A percentile compares a stretch with the other conserved stretches of the same genome.
Evolutionary conservation across 2,329 filamentous ascomycete species (phyloP).

Genomic region (Ophiocordyceps robertsii): DNA sequence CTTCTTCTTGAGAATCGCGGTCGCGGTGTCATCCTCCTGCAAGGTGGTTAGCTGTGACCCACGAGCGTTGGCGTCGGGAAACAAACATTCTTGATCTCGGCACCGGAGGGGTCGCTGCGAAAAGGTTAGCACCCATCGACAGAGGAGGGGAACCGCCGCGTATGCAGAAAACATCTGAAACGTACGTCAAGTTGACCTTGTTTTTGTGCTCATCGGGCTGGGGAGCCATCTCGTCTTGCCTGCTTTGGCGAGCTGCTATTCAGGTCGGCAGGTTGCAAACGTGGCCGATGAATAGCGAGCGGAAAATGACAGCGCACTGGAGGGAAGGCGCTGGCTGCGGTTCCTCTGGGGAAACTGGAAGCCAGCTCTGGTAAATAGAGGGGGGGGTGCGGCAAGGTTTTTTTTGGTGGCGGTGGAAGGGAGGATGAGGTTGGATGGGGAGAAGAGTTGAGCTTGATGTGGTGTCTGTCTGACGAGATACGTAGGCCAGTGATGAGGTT

Average conservation of each 20-base stretch:
- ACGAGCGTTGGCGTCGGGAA: slow-evolving; percentile 4
- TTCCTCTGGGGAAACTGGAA: background rate
- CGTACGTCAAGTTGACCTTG: slow-evolving; percentile 75
- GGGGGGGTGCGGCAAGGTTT: slow-evolving; percentile 3
- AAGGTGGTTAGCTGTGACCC: slow-evolving; percentile 14
- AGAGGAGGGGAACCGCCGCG: background rate
- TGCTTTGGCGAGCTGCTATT: slow-evolving; percentile 15
- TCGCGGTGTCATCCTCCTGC: slow-evolving; percentile 81
- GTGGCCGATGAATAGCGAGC: slow-evolving; percentile 4
- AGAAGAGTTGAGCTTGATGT: slow-evolving; percentile 3
- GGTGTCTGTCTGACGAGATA: background rate
- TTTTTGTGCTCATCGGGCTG: slow-evolving; percentile 59
- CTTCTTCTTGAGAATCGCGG: slow-evolving; percentile 99
- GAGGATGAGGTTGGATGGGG: slow-evolving; percentile 9
- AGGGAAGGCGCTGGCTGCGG: background rate
- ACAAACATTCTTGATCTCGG: slow-evolving; percentile 71
- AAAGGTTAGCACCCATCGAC: slow-evolving; percentile 18
- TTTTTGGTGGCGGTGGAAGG: slow-evolving; percentile 1
- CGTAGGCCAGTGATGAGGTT: background rate
- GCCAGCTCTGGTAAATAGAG: background rate
- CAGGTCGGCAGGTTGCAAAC: slow-evolving; percentile 9
- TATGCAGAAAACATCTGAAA: slow-evolving; percentile 1
- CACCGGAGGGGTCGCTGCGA: slow-evolving; percentile 72
- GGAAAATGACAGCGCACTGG: background rate
- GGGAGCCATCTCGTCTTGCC: slow-evolving; percentile 49